Conservation (phyloP, 108 stramenopile genomes). For the Cyclostephanos tholiformis region DNA sequence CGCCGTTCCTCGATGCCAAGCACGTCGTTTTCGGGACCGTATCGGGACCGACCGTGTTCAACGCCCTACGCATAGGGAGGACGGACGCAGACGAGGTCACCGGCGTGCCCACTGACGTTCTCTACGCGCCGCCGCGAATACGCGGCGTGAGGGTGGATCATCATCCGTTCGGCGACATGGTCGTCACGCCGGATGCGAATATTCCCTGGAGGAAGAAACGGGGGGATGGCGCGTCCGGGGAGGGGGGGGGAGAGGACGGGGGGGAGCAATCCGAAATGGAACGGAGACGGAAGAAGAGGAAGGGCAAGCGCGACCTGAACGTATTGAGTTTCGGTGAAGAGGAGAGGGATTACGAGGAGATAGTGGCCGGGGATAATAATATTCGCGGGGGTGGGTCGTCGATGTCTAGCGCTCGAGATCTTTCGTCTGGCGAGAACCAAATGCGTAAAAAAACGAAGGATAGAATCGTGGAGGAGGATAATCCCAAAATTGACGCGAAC, state of each 20-base stretch:
- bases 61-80: conserved; percentile 89
- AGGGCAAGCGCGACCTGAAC: conserved; percentile 80
- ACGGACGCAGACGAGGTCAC: conserved; percentile 70
- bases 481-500: background rate
- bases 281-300: conserved; percentile 62
- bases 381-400: conserved; percentile 19
- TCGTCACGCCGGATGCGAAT: conserved; percentile 52
- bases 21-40: conserved; percentile 93
- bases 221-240: conserved; percentile 16
- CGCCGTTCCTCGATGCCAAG: conserved; percentile 86
- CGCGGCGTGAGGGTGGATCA: conserved; percentile 75
- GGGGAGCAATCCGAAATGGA: conserved; percentile 39
- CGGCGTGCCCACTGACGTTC: conserved; percentile 51
- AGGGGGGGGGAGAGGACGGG: conserved; percentile 7
- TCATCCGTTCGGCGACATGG: conserved; percentile 86
- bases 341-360: conserved; percentile 61
- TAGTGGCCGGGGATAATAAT: conserved; percentile 8
- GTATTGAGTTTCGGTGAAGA: conserved; percentile 90
- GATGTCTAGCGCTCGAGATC: conserved; percentile 74
- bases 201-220: conserved; percentile 65
- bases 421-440: conserved; percentile 35
- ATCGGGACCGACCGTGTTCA: conserved; percentile 92
- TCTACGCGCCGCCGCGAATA: conserved; percentile 67
- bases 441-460: conserved; percentile 17
- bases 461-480: background rate